These are phyloP conservation scores for Blastomyces parvus DNA, from an alignment of 2,329 filamentous ascomycete species.

Conservation along the genomic window DNA sequence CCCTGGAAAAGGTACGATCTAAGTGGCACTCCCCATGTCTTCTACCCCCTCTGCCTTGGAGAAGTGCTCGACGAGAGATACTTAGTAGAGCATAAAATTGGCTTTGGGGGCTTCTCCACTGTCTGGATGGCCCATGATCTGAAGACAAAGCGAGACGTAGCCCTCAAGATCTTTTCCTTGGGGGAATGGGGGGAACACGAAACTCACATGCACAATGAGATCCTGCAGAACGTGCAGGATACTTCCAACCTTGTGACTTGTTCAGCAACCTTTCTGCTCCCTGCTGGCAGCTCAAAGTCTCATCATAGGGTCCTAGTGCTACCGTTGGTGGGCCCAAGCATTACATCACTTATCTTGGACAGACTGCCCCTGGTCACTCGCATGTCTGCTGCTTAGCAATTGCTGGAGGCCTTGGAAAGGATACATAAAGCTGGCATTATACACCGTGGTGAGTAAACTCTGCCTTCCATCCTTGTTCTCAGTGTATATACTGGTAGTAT, in stretches of 20 bases:
- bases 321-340: neutral
- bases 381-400: constrained; percentile 9
- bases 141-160: constrained; percentile 18
- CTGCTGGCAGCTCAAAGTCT: constrained; percentile 8
- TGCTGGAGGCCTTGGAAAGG: constrained; percentile 5
- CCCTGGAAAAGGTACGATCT: constrained; percentile 17
- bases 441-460: constrained; percentile 3
- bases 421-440: constrained; percentile 4
- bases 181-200: constrained; percentile 18
- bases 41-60: constrained; percentile 12
- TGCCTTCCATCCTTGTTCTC: neutral
- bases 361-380: constrained; percentile 5
- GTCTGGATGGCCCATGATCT: constrained; percentile 20
- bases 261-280: constrained; percentile 17
- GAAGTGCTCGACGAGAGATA: constrained; percentile 21
- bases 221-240: constrained; percentile 17
- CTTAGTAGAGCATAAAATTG: constrained; percentile 21
- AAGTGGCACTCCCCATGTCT: constrained; percentile 11
- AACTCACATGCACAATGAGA: constrained; percentile 18
- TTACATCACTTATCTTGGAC: neutral
- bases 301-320: constrained; percentile 14
- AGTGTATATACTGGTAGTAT: too few species aligned
- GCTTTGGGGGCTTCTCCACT: constrained; percentile 15
- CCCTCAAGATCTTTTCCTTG: constrained; percentile 20
- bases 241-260: constrained; percentile 20